phyloP scores from a whole-genome alignment of 192 early-diverging fungal species.

The Cladochytrium replicatum region DNA sequence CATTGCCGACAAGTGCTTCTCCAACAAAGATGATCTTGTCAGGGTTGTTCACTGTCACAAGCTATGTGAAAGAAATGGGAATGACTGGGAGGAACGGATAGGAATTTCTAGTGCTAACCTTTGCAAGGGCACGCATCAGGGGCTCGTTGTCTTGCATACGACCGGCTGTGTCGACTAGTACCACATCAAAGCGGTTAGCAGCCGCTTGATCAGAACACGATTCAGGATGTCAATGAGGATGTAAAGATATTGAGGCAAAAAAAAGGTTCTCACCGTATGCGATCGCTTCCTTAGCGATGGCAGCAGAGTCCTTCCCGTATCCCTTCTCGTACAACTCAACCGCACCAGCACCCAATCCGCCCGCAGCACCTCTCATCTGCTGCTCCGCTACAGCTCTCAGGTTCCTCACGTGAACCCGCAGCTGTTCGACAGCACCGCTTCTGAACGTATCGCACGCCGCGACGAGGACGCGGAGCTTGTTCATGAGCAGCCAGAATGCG shows the following conservation, averaged over 20 bases:
- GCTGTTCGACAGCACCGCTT: conserved; percentile 90
- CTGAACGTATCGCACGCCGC: conserved; percentile 97
- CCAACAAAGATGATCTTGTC: conserved; percentile 98
- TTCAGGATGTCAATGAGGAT: background rate
- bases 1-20: conserved; percentile 93
- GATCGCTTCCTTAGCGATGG: conserved; percentile 91
- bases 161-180: conserved; percentile 91
- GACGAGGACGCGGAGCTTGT: conserved; percentile 78
- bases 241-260: background rate
- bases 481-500: conserved; percentile 91
- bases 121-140: conserved; percentile 89
- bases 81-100: background rate
- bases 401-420: conserved; percentile 83
- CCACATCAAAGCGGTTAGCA: conserved; percentile 70
- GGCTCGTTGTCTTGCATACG: conserved; percentile 99
- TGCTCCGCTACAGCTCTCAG: conserved; percentile 61
- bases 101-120: conserved; percentile 34
- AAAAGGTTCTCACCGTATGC: conserved; percentile 41
- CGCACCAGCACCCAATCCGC: too few species aligned
- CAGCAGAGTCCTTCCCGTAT: conserved; percentile 93
- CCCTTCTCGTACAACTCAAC: conserved; percentile 91
- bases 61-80: conserved; percentile 21
- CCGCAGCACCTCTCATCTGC: too few species aligned
- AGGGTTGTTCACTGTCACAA: conserved; percentile 80
- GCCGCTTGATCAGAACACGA: conserved; percentile 46